Evolutionary conservation across 179 eudicot species (phyloP), one percentile per base, ranked within the genome.

Genomic region (Drosera spatulata): DNA sequence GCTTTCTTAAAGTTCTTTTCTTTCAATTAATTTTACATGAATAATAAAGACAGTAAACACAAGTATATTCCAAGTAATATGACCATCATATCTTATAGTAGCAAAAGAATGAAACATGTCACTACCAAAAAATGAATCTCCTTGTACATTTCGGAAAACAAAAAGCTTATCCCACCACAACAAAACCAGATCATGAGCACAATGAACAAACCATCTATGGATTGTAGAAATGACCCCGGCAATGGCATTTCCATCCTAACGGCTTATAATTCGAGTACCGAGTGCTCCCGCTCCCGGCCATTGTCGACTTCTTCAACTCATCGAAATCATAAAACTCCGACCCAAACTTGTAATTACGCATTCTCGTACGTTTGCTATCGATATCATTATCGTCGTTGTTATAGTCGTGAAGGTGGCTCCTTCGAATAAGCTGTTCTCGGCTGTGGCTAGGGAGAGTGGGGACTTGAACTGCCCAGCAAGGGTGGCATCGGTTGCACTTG

Each of bases 401-500:
- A 22, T 22, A 22, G 33, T 22, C 33, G 33, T 22, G 55, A 39
- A 44, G 8, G 0, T 49, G 50, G 7, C 47, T 13, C 22, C 10
- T 38, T 44, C 9, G 22, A 41, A 39, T 10, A n/a, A 11, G 53
- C n/a, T 50, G 12, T 4, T 10, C 53, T 50, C 53, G n/a, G 53
- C 13, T 15, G 53, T 50, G 53, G n/a, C 53, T 50, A 60, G 90
- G 88, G 59, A 66, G 42, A 4, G 88, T 69, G 5, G 98, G 86
- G 3, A 81, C 95, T 62, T 91, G 95, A 13, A 82, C 90, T 39
- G 96, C 93, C 73, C 67, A 68, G 72, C 99, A 93, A 12, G 99
- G 99, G 71, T 93, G 93, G 72, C 99, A 93, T 42, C 77, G 74
- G 75, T 89, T 86, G 86, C 99, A 93, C 77, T 81, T 86, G 83